Evolutionary conservation across 2,329 filamentous ascomycete species (phyloP).

Genomic region (Rutstroemia sp.): DNA sequence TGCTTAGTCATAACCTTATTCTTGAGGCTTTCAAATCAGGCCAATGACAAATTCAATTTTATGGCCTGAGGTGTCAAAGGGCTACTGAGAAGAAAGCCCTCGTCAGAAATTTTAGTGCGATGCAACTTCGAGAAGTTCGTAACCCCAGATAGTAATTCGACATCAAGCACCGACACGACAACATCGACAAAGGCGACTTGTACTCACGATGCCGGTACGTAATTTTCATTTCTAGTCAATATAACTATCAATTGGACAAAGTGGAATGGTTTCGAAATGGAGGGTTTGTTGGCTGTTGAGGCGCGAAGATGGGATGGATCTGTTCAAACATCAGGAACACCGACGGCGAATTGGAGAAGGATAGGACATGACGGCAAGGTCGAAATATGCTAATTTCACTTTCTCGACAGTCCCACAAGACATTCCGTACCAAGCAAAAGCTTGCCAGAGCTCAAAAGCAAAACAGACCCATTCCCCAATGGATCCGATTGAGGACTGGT

Average conservation of each 20-base stretch:
- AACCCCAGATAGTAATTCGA: not conserved
- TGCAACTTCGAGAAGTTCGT: not conserved
- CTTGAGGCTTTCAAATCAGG: not conserved
- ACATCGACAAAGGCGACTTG: conserved; percentile 29
- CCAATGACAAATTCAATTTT: not conserved
- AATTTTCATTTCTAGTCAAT: conserved; percentile 16
- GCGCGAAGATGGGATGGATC: not conserved
- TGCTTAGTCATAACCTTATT: conserved; percentile 5
- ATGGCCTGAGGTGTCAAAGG: not conserved
- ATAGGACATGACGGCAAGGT: conserved; percentile 10
- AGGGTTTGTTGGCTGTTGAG: not conserved
- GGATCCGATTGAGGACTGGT: conserved; percentile 96
- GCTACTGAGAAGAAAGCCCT: conserved; percentile 11
- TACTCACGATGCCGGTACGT: conserved; percentile 49
- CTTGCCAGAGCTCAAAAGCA: conserved; percentile 99
- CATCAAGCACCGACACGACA: conserved; percentile 7
- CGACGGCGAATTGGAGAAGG: not conserved
- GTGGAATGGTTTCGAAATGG: not conserved
- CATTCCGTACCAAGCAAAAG: conserved; percentile 99
- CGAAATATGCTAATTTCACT: conserved; percentile 12
- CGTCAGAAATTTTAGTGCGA: conserved; percentile 7
- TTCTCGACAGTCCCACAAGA: conserved; percentile 85
- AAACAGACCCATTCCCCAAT: conserved; percentile 99
- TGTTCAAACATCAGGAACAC: not conserved
- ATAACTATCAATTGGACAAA: not conserved